These are phyloP conservation scores for Albophoma yamanashiensis DNA, from an alignment of 2,329 filamentous ascomycete species.

Conservation along the genomic window DNA sequence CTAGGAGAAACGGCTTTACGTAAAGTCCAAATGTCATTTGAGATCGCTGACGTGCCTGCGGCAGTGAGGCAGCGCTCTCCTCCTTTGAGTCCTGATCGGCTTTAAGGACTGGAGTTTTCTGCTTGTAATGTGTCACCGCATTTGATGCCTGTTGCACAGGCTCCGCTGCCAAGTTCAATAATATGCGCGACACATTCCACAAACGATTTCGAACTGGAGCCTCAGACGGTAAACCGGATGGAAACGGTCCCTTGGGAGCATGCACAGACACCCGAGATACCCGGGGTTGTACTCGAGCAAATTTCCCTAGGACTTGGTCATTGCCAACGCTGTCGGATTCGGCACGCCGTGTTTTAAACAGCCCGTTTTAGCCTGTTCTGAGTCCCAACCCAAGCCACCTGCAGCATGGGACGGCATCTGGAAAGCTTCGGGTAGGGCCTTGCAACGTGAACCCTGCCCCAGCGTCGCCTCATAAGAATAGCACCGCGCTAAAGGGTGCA, in stretches of 20 bases:
- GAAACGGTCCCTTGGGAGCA: not conserved
- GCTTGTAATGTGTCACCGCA: not conserved
- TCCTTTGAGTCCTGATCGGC: not conserved
- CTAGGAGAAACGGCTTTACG: not conserved
- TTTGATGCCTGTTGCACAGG: not conserved
- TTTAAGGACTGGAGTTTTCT: not conserved
- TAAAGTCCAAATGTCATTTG: not conserved
- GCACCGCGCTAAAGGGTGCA: not conserved
- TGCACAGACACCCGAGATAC: not conserved
- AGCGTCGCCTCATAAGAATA: not conserved
- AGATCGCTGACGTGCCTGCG: not conserved
- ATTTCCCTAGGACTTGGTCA: not conserved
- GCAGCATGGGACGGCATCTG: not conserved
- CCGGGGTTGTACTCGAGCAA: not conserved
- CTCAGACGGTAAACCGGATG: not conserved
- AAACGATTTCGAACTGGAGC: not conserved
- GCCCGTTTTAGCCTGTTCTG: not conserved
- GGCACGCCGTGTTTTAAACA: not conserved
- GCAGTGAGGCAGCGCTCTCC: not conserved
- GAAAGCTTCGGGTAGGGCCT: not conserved
- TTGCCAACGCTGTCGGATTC: not conserved
- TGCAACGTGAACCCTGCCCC: not conserved
- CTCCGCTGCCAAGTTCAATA: not conserved
- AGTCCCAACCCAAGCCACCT: not conserved
- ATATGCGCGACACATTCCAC: not conserved